A percentile compares a stretch with the other conserved stretches of the same genome.
Evolutionary conservation across 1,284 basidiomycete species (phyloP).

Genomic region (Sporisorium exsertum): DNA sequence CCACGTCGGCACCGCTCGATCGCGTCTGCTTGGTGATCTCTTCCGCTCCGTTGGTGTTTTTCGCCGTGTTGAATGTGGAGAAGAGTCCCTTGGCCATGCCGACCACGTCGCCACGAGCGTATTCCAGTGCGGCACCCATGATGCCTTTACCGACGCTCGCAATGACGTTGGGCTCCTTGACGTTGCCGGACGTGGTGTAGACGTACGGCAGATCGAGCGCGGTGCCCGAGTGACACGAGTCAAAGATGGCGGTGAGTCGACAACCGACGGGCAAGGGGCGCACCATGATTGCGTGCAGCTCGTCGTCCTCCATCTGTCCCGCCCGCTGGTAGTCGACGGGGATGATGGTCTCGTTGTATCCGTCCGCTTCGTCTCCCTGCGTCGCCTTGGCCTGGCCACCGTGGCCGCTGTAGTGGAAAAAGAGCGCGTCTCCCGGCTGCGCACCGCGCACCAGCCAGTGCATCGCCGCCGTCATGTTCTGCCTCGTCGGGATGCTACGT

Average conservation of each 20-base stretch:
- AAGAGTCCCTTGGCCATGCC: conserved; percentile 72
- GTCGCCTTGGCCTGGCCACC: conserved; percentile 67
- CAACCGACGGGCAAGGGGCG: conserved; percentile 62
- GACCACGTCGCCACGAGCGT: conserved; percentile 80
- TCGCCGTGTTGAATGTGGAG: conserved; percentile 70
- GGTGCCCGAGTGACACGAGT: conserved; percentile 69
- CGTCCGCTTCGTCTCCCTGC: conserved; percentile 68
- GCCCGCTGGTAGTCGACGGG: conserved; percentile 66
- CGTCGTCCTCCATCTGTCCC: conserved; percentile 69
- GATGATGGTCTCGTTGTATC: conserved; percentile 69
- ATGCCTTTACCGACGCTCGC: conserved; percentile 66
- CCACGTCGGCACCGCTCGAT: conserved; percentile 82
- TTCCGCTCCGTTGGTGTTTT: conserved; percentile 74
- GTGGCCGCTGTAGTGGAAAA: conserved; percentile 68
- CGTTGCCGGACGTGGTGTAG: conserved; percentile 90
- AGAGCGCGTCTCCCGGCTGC: conserved; percentile 66
- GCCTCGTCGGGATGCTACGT: conserved; percentile 66
- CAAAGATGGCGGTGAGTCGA: conserved; percentile 47
- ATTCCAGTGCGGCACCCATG: conserved; percentile 75
- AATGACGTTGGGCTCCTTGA: conserved; percentile 84
- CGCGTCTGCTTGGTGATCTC: conserved; percentile 77
- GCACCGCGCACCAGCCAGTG: conserved; percentile 68
- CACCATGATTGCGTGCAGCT: conserved; percentile 67
- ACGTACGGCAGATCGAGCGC: conserved; percentile 68
- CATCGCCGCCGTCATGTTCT: conserved; percentile 69